These are phyloP conservation scores for Bombardia bombarda DNA, from an alignment of 495 filamentous ascomycete species.

Conservation along the genomic window DNA sequence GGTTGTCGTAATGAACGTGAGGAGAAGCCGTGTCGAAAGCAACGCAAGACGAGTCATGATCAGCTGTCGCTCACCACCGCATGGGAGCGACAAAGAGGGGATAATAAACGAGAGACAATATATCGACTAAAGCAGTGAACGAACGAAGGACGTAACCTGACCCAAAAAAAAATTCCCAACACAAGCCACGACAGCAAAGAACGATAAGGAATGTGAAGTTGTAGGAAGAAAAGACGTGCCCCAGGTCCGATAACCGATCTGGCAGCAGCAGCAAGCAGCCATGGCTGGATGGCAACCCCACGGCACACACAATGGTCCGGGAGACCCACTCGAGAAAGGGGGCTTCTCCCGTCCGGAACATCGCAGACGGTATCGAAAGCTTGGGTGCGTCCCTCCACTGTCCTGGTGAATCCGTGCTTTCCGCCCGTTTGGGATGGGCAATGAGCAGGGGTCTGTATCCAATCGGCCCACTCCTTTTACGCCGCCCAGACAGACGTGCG, in stretches of 20 bases:
- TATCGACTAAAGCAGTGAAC: conserved; percentile 1
- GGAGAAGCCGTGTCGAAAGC: conserved; percentile 17
- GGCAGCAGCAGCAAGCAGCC: conserved; percentile 9
- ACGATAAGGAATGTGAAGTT: conserved; percentile 17
- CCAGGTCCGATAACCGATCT: conserved; percentile 11
- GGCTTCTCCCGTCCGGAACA: conserved; percentile 6
- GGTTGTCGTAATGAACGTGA: conserved; percentile 19
- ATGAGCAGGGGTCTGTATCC: conserved; percentile 2
- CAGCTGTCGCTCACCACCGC: conserved; percentile 22
- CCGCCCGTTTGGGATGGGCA: conserved; percentile 8
- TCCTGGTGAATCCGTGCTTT: conserved; percentile 4
- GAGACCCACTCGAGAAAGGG: conserved; percentile 13
- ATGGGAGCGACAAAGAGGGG: conserved; percentile 24
- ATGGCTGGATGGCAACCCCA: conserved; percentile 4
- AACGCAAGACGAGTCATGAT: conserved; percentile 26
- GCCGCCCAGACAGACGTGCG: conserved; percentile 1
- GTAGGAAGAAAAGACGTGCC: conserved; percentile 12
- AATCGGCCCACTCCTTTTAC: not conserved
- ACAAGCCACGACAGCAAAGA: conserved; percentile 15
- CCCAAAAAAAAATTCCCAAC: conserved; percentile 10
- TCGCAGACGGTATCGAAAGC: conserved; percentile 4
- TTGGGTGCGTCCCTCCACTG: conserved; percentile 3
- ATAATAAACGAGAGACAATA: conserved; percentile 19
- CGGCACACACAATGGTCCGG: conserved; percentile 8
- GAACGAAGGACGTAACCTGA: conserved; percentile 14